These are phyloP conservation scores for Phytophthora podocarpi DNA, from an alignment of 352 stramenopile genomes.

Conservation along the genomic window DNA sequence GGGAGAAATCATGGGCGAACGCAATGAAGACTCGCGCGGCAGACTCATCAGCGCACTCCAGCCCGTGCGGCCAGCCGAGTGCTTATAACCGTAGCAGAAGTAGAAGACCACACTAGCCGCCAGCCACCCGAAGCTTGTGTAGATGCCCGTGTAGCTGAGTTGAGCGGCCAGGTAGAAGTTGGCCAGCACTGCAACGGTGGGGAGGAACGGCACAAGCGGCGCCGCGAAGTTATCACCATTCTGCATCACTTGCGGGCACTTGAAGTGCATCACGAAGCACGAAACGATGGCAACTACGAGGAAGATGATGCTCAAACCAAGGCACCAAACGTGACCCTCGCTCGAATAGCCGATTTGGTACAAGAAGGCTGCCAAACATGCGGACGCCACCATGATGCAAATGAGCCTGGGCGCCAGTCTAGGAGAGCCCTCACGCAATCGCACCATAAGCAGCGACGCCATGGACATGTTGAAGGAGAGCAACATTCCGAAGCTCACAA, in stretches of 20 bases:
- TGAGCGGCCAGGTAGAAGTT: conserved; percentile 79
- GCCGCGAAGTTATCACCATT: conserved; percentile 62
- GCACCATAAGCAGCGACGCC: conserved; percentile 69
- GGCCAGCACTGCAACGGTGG: conserved; percentile 47
- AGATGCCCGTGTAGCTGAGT: conserved; percentile 52
- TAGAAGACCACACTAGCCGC: conserved; percentile 63
- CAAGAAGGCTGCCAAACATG: conserved; percentile 50
- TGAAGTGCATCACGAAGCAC: conserved; percentile 47
- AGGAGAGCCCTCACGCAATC: conserved; percentile 60
- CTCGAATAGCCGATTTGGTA: conserved; percentile 66
- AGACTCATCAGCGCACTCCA: conserved; percentile 66
- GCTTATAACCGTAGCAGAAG: conserved; percentile 74
- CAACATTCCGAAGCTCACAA: conserved; percentile 88
- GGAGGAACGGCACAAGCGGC: conserved; percentile 72
- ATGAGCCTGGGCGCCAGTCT: conserved; percentile 44
- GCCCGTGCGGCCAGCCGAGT: conserved; percentile 61
- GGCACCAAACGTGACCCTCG: conserved; percentile 28
- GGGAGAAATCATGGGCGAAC: conserved; percentile 59
- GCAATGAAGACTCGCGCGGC: conserved; percentile 47
- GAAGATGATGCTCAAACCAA: conserved; percentile 55
- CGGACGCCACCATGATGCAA: conserved; percentile 38
- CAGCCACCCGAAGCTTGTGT: conserved; percentile 58
- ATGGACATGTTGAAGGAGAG: conserved; percentile 90
- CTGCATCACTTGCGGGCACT: conserved; percentile 60
- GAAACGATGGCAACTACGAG: conserved; percentile 38